Evolutionary conservation across 2,329 filamentous ascomycete species (phyloP), one percentile per base, ranked within the genome.

Genomic region (Sclerotinia glacialis): DNA sequence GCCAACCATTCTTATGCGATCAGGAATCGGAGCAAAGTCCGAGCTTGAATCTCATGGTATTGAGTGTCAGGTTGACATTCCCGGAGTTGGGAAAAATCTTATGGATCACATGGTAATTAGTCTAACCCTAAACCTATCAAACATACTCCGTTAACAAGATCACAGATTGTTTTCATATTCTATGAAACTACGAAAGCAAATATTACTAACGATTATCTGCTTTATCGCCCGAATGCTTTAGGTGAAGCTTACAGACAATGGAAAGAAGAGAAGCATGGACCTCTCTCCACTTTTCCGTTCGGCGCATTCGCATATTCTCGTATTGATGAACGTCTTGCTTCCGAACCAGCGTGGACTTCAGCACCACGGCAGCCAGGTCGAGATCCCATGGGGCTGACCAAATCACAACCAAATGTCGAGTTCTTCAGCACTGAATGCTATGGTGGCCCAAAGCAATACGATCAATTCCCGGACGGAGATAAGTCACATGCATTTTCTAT

Each of bases 341-440:
- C 85, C 70, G 82, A 83, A 0, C 78, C 80, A 3, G 71, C 85
- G 8, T 89, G 86, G 86, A 79, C 79, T 3, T 76, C 79, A 5
- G 83, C 85, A 0, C 76, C 79, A 0, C 78, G 81, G 7, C 64
- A 77, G 46, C 75, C 79, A 34, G 83, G 83, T 5, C 83, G 86
- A 5, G 87, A 89, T 70, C 85, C 87, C 0, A 89, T 89, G 86
- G 85, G 83, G 23, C 77, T 89, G 21, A 82, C 81, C 0, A 76
- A 79, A 0, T 74, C 76, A 7, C 86, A 89, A 72, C 85, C 86
- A 0, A 85, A 88, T 71, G 74, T 87, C 59, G 86, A 89, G 71
- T 83, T 87, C 75, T 88, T 87, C 76, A 85, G 80, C 42, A 87
- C 85, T 0, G 86, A 88, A 72, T 84, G 83, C 71, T 87, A 87